Evolutionary conservation across 2,329 filamentous ascomycete genomes (phyloP), one percentile per base, ranked within the genome.

Genomic region (Knufia petricola): DNA sequence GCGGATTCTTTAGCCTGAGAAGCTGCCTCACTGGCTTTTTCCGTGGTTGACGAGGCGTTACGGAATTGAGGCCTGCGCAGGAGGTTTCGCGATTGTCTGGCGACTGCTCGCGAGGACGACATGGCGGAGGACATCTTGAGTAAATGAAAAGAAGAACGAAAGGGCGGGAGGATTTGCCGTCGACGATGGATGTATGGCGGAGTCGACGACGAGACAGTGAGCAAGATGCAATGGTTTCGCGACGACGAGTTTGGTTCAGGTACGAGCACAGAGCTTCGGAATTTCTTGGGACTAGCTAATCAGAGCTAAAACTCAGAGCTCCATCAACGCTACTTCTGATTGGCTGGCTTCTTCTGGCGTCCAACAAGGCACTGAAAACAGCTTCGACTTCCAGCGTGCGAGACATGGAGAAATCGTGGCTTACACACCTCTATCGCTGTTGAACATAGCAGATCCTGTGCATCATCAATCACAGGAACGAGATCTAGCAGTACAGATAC

Each of bases 21-120:
- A 49, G 69, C 68, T 44, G 67, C 64, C 54, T 72, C 67, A 34
- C 67, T 64, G 7, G 44, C 44, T 30, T 47, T 47, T 52, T 70
- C 65, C 17, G 67, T 63, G 52, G 67, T 65, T 48, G 69, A 69
- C 46, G 70, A 73, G 55, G 70, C 66, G 60, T 71, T 63, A 64
- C 70, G 67, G 61, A 69, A 63, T 44, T 57, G 65, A 19, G 36
- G 37, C 59, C 67, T 64, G 53, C 69, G 69, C 60, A 68, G 61
- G 58, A 71, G 62, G 60, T 68, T 66, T 64, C 67, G 67, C 61
- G 68, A 69, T 63, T 71, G 69, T 61, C 69, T 68, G 57, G 70
- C 62, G 48, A 68, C 61, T 59, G 66, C 63, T 61, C 69, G 68
- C 58, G 67, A 66, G 56, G 63, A 63, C 56, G 44, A 37, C 44